Evolutionary conservation across 1,284 basidiomycete genomes (phyloP).

Genomic region (Porodaedalea pini): DNA sequence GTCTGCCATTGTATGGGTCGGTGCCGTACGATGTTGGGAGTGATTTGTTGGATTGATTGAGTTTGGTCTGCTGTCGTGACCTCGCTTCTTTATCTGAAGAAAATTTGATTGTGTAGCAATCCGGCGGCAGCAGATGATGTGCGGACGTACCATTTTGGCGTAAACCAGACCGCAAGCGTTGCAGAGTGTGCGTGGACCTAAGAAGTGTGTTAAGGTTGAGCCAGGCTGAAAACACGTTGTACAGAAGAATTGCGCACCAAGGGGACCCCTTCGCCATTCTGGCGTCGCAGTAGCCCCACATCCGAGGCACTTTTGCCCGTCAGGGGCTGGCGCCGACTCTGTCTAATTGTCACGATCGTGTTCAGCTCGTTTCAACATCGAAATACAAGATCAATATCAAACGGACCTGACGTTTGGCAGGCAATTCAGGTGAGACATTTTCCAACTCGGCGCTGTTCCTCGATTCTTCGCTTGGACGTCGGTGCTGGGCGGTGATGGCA

Average conservation of each 20-base stretch:
- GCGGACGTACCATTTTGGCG: constrained; percentile 60
- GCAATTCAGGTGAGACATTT: constrained; percentile 9
- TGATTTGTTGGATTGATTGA: constrained; percentile 5
- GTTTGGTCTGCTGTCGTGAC: constrained; percentile 29
- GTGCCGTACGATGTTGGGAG: neutral
- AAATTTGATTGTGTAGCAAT: constrained; percentile 17
- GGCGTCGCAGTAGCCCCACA: constrained; percentile 80
- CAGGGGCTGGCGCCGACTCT: constrained; percentile 41
- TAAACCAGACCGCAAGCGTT: constrained; percentile 79
- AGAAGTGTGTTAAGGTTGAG: constrained; percentile 12
- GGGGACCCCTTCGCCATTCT: constrained; percentile 75
- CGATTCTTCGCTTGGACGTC: constrained; percentile 22
- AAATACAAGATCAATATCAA: constrained; percentile 21
- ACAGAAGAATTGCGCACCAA: constrained; percentile 48
- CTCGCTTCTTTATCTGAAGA: constrained; percentile 35
- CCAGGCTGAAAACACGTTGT: constrained; percentile 20
- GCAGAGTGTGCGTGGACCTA: constrained; percentile 69
- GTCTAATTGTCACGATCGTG: constrained; percentile 29
- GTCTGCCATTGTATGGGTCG: constrained; percentile 23
- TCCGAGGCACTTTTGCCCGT: constrained; percentile 70
- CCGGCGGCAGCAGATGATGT: neutral
- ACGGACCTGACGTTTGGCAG: constrained; percentile 40
- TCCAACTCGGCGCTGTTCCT: constrained; percentile 12
- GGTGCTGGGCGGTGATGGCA: constrained; percentile 17
- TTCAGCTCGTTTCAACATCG: constrained; percentile 2